A percentile compares a stretch with the other conserved stretches of the same genome.
These are phyloP conservation scores for Rhizoclosmatium globosum DNA, from an alignment of 192 early-diverging fungal species.

Conservation along the genomic window DNA sequence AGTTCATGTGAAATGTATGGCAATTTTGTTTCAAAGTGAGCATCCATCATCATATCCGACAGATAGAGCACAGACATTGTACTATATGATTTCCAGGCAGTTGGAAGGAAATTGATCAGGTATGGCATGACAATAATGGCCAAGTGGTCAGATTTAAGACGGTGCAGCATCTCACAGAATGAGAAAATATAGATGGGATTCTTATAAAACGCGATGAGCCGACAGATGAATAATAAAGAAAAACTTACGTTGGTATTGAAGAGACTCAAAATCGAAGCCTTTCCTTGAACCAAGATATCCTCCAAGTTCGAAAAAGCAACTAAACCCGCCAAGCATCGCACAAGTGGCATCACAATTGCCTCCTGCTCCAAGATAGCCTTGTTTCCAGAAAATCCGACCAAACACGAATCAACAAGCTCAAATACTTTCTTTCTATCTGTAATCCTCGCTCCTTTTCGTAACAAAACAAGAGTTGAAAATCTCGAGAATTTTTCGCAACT, in stretches of 20 bases:
- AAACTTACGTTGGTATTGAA: slow-evolving; percentile 55
- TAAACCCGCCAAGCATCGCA: slow-evolving; percentile 43
- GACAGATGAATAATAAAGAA: neutral
- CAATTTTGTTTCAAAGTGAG: slow-evolving; percentile 15
- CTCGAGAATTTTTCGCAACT: slow-evolving; percentile 17
- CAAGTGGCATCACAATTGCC: slow-evolving; percentile 35
- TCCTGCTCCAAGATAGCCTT: slow-evolving; percentile 39
- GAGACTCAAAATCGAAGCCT: slow-evolving; percentile 53
- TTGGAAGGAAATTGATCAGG: slow-evolving; percentile 53
- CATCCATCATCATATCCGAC: slow-evolving; percentile 2
- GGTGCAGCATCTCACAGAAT: slow-evolving; percentile 72
- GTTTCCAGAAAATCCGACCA: slow-evolving; percentile 5
- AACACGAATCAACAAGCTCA: neutral
- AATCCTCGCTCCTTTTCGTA: slow-evolving; percentile 16
- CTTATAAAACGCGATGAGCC: slow-evolving; percentile 14
- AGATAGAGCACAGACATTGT: slow-evolving; percentile 4
- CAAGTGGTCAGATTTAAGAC: slow-evolving; percentile 74
- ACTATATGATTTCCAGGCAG: slow-evolving; percentile 11
- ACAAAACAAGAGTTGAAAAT: slow-evolving; percentile 18
- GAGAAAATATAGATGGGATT: slow-evolving; percentile 66
- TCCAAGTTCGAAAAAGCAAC: slow-evolving; percentile 42
- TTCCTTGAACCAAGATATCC: slow-evolving; percentile 58
- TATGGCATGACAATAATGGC: slow-evolving; percentile 79
- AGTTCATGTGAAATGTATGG: slow-evolving; percentile 21
- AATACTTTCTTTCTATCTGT: slow-evolving; percentile 12